phyloP scores from a whole-genome alignment of 805 yeast species.

The Barnettozyma salicaria region DNA sequence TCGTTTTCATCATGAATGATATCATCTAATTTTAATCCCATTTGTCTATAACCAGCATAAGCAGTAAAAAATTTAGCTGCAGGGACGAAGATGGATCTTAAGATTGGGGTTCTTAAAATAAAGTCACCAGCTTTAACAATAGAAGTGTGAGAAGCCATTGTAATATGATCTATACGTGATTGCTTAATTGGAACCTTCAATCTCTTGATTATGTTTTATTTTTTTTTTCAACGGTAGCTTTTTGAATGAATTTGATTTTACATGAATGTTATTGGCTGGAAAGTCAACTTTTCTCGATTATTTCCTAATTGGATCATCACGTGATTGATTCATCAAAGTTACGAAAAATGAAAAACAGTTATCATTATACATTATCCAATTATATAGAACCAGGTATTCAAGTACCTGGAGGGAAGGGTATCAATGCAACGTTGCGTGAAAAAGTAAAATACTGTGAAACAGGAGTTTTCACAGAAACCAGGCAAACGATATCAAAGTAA shows the following conservation, averaged over 20 bases:
- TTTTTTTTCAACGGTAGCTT: conserved; percentile 4
- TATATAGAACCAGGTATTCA: no score
- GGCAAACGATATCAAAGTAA: neutral
- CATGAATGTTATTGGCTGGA: conserved; percentile 10
- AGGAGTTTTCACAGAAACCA: no score
- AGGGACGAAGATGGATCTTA: conserved; percentile 74
- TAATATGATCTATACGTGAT: no score
- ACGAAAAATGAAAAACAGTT: neutral
- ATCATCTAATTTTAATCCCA: conserved; percentile 91
- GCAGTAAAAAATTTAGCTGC: conserved; percentile 67
- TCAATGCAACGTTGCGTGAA: no score
- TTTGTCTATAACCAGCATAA: conserved; percentile 86
- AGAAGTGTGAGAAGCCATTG: conserved; percentile 43
- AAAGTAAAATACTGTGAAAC: no score
- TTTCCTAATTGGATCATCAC: conserved; percentile 1
- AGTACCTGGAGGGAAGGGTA: no score
- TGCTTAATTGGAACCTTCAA: conserved; percentile 6
- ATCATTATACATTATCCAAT: no score
- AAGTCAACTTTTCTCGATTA: neutral
- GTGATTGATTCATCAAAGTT: neutral
- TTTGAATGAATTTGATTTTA: conserved; percentile 9
- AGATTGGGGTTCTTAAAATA: conserved; percentile 73
- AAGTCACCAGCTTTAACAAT: conserved; percentile 70
- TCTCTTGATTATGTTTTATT: neutral
- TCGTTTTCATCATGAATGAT: conserved; percentile 83